Evolutionary conservation across 352 stramenopile species (phyloP), one percentile per base, ranked within the genome.

Genomic region (Globisporangium canariense): DNA sequence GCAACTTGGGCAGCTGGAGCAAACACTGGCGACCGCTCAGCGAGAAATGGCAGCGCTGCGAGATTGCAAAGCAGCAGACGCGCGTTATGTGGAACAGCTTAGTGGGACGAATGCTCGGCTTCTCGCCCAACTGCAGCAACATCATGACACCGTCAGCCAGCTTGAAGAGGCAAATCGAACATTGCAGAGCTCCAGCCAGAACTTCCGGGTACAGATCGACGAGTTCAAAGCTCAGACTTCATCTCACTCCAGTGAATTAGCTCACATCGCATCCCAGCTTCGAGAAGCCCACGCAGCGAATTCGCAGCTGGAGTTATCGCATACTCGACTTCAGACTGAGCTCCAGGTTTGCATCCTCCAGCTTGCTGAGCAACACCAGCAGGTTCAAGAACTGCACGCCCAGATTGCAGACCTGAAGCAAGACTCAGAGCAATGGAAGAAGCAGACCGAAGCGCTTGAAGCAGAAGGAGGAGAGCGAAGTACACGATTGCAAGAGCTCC

Each of bases 281-380:
- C n/a, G 34, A 40, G 41, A 54, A 38, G 34, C 6, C 18, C 41
- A 54, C 10, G 1, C 9, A 4, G 13, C 18, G 16, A 54, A 54
- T 10, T 16, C 1, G 11, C 57, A 34, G 1, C 41, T 54, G 13
- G 20, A 0, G 13, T 54, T 6, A n/a, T 43, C 41, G 2, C 20
- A 40, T 7, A 32, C 16, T 41, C 51, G 28, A n/a, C 57, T 54
- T 54, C 57, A 69, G 50, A 18, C 13, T 8, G 75, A 84, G 6
- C 14, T 73, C 0, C 45, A 52, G 3, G 68, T 72, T 6, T 7
- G 13, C n/a, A 4, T 30, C 9, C 41, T 18, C 11, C 40, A 54
- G 11, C 18, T 34, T 13, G 2, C 4, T 10, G 10, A 25, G 32
- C 20, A 40, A 10, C 36, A 28, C 4, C 46, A 64, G 7, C 20